phyloP scores from a whole-genome alignment of 768 basidiomycete species.

The Collybiopsis luxurians region DNA sequence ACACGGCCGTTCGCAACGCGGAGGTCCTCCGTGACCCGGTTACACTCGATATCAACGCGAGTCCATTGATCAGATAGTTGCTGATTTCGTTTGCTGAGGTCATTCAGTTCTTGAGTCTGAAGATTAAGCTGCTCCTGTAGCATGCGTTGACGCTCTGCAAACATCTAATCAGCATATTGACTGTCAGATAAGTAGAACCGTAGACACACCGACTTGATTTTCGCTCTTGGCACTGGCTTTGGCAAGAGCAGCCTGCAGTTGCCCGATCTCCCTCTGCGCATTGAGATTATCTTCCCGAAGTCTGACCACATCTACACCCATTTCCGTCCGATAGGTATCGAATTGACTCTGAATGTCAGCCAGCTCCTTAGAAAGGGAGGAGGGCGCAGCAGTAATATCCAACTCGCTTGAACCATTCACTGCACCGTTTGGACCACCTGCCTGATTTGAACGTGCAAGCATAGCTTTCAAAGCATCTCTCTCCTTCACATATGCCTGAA shows the following conservation, averaged over 20 bases:
- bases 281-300: constrained; percentile 66
- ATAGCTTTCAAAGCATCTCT: constrained; percentile 80
- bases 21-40: constrained; percentile 66
- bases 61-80: constrained; percentile 73
- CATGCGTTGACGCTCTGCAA: constrained; percentile 65
- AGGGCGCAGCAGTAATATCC: constrained; percentile 12
- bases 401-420: constrained; percentile 32
- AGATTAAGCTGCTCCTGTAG: constrained; percentile 65
- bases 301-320: constrained; percentile 70
- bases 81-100: constrained; percentile 64
- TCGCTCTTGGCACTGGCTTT: constrained; percentile 84
- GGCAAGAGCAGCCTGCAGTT: constrained; percentile 65
- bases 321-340: constrained; percentile 77
- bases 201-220: constrained; percentile 55
- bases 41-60: constrained; percentile 72
- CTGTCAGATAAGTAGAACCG: not conserved
- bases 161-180: constrained; percentile 4
- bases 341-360: constrained; percentile 77
- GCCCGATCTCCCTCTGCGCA: constrained; percentile 67
- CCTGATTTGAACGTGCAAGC: constrained; percentile 53
- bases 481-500: constrained; percentile 84
- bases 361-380: constrained; percentile 56
- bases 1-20: constrained; percentile 53
- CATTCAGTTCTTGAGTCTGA: constrained; percentile 64
- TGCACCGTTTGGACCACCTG: constrained; percentile 13